Evolutionary conservation across 228 moss, liverwort and hornwort species (phyloP), one percentile per base, ranked within the genome.

Genomic region (Sphagnum magellanicum): DNA sequence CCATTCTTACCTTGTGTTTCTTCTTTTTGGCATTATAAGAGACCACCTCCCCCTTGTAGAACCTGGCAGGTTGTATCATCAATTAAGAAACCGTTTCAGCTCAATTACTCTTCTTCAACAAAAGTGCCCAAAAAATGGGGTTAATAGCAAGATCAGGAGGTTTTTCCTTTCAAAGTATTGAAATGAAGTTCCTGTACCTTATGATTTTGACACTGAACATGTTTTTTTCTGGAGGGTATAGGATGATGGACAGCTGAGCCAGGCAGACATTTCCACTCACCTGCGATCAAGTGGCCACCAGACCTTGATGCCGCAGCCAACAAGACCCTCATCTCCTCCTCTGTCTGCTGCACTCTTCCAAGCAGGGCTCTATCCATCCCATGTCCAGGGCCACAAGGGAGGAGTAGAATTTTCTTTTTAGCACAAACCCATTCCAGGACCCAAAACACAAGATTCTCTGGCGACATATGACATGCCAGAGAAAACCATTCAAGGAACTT

Each of bases 211-310:
- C 32, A 32, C 32, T 32, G 32, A 32, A 32, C 32, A 32, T 32
- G 32, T 32, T 32, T 32, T 32, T 32, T 32, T 3, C 32, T 32
- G 32, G 32, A 32, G 32, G 32, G 32, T 3, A 32, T 32, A 32
- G 32, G 32, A 32, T 32, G 32, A 32, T 32, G 32, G 32, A 48
- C 63, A 8, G 55, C 55, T 8, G 55, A 12, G 55, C 9, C 55
- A 5, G 16, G 32, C 50, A 47, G 47, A 32, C 3, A 32, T 32
- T 32, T 32, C 32, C 16, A 59, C 59, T 67, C 81, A 86, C 85
- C 76, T 63, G 48, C 69, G 79, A 66, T 86, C 85, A 77, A 98
- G 82, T 50, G 98, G 98, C 98, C 98, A 98, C 90, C 90, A 98
- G 53, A 98, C 98, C 85, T 80, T 93, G 78, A 98, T 89, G 63